Evolutionary conservation across 148 eudicot species (phyloP).

Genomic region (Selenicereus undatus): DNA sequence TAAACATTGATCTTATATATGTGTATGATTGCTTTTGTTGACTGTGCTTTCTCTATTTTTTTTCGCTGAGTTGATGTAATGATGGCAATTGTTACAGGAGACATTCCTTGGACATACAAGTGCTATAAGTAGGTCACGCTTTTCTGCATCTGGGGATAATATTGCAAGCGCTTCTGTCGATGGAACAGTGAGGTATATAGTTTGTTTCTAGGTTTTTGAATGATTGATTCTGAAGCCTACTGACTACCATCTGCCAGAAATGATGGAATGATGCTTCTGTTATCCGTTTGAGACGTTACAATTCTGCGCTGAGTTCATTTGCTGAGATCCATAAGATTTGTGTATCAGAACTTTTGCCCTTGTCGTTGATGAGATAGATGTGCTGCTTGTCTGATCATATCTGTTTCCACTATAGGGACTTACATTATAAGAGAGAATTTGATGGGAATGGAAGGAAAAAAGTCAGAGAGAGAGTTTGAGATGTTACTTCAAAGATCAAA

Average conservation of each 20-base stretch:
- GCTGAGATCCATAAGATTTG: not conserved
- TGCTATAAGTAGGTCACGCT: slow-evolving; percentile 82
- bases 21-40: not conserved
- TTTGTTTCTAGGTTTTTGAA: not conserved
- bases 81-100: slow-evolving; percentile 46
- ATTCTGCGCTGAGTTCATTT: not conserved
- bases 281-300: not conserved
- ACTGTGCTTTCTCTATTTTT: not conserved
- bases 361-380: no score
- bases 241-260: not conserved
- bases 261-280: not conserved
- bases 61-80: not conserved
- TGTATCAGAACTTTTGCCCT: no score
- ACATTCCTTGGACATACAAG: slow-evolving; percentile 95
- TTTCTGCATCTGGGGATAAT: slow-evolving; percentile 91
- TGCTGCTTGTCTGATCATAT: no score
- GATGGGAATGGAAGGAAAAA: not conserved
- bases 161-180: slow-evolving; percentile 96
- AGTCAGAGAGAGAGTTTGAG: not conserved
- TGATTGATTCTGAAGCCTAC: not conserved
- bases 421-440: not conserved
- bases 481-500: not conserved
- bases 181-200: slow-evolving; percentile 88
- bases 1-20: not conserved
- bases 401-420: no score